Base-by-base conservation (phyloP, 306 rosid species). In the Gastrolobium bilobum region DNA sequence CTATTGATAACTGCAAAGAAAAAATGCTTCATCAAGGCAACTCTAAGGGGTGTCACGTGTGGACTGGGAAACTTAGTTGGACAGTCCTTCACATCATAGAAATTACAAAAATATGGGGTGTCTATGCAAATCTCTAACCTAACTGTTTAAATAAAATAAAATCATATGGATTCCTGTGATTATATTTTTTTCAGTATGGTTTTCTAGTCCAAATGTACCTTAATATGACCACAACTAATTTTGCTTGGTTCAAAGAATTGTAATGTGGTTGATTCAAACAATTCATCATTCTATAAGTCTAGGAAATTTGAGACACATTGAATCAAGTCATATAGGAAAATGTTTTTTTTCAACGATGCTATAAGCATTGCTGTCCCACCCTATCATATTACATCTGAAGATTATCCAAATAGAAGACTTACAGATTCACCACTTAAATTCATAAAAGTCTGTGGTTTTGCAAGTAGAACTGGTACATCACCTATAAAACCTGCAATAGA, bases 391-490 rank as follows among this genome's bases (percentile, higher is more conserved):
- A 77, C 73, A 78, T 48, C 58, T 43, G 59, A 52, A 83, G 47
- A 70, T 76, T 47, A n/a, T 80, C 65, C 57, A 33, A 85, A 65
- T 59, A 70, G 88, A 75, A 82, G 75, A 91, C 99, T 88, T 91
- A 95, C 99, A 77, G 99, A 95, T 93, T 91, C 93, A 84, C 99
- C 99, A 65, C 99, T 93, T 83, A 57, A 67, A 78, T 95, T 93
- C 99, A 95, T 95, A 84, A 84, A 95, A 73, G 98, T 95, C 79
- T 93, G 97, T 39, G 99, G 99, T 76, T 95, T 93, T 58, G 94
- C 93, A 79, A 95, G 93, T 80, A 95, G 85, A 42, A 95, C 84
- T 0, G 99, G 98, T 65, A 84, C 87, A 62, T 91, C 94, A 38
- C 97, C 97, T 59, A 95, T 75, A 78, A 71, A 80, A 58, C 99